phyloP scores from a whole-genome alignment of 306 rosid species.

The Alnus glutinosa region DNA sequence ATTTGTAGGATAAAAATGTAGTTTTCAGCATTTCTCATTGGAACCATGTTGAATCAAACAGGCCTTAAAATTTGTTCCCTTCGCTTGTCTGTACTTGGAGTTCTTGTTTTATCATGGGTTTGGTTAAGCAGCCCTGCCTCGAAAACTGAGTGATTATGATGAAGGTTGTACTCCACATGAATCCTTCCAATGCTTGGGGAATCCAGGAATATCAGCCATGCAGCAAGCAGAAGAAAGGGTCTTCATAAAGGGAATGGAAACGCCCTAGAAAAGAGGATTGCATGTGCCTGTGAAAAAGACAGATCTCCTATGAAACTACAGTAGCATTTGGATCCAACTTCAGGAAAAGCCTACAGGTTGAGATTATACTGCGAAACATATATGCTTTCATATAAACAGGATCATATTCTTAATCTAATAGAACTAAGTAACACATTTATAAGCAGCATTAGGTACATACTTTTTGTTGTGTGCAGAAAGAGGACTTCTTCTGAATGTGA shows the following conservation, averaged over 20 bases:
- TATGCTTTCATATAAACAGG: background rate
- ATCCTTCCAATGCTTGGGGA: background rate
- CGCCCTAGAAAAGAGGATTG: background rate
- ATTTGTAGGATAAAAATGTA: too few relatives aligned
- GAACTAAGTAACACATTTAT: background rate
- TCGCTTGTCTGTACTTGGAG: background rate
- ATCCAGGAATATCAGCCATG: background rate
- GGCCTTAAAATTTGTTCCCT: background rate
- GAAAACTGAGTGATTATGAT: background rate
- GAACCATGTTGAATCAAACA: background rate
- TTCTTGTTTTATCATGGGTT: background rate
- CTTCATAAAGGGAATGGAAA: background rate
- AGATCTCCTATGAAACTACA: background rate
- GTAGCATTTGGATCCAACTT: constrained; percentile 10
- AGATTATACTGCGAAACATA: background rate
- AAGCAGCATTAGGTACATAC: background rate
- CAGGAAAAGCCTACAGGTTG: background rate
- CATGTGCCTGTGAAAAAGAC: constrained; percentile 4
- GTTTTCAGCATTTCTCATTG: background rate
- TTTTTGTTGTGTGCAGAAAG: too few relatives aligned
- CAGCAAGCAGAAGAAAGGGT: background rate
- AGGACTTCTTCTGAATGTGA: background rate
- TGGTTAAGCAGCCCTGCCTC: background rate
- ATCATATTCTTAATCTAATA: background rate
- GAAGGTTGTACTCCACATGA: background rate